phyloP scores from a whole-genome alignment of 2,329 filamentous ascomycete species.

The Ceratocystis albifundus region DNA sequence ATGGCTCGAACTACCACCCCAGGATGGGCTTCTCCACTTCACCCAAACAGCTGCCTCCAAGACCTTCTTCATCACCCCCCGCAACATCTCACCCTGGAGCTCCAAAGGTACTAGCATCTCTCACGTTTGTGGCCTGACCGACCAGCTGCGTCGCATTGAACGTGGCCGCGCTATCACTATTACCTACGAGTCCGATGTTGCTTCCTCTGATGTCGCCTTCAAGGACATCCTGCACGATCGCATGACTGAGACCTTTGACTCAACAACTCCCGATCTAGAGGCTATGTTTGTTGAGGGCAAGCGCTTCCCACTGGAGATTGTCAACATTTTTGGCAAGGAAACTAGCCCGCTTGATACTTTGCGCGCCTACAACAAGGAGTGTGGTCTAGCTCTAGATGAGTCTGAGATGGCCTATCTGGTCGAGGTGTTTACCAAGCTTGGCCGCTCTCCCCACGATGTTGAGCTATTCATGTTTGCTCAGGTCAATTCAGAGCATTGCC shows the following conservation, averaged over 20 bases:
- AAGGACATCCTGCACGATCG: constrained; percentile 74
- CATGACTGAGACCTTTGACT: constrained; percentile 79
- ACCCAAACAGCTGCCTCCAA: constrained; percentile 21
- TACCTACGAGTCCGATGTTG: constrained; percentile 39
- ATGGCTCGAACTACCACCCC: constrained; percentile 23
- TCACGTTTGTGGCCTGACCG: constrained; percentile 72
- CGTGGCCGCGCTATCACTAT: constrained; percentile 68
- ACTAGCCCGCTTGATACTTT: constrained; percentile 59
- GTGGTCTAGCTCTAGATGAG: constrained; percentile 76
- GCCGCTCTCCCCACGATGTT: constrained; percentile 61
- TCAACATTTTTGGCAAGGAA: constrained; percentile 59
- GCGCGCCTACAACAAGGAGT: constrained; percentile 68
- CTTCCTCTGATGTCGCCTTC: constrained; percentile 38
- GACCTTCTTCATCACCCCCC: constrained; percentile 58
- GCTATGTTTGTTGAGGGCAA: constrained; percentile 65
- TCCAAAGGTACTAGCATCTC: constrained; percentile 92
- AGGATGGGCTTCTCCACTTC: constrained; percentile 17
- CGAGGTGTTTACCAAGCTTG: constrained; percentile 39
- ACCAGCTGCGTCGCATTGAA: constrained; percentile 66
- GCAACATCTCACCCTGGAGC: constrained; percentile 92
- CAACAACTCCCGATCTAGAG: constrained; percentile 54
- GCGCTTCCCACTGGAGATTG: constrained; percentile 54
- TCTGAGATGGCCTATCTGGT: constrained; percentile 90
- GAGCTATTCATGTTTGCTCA: constrained; percentile 99
- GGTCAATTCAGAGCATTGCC: constrained; percentile 92